Conservation (phyloP, 2,329 filamentous ascomycete species). For the Cladophialophora chaetospira region DNA sequence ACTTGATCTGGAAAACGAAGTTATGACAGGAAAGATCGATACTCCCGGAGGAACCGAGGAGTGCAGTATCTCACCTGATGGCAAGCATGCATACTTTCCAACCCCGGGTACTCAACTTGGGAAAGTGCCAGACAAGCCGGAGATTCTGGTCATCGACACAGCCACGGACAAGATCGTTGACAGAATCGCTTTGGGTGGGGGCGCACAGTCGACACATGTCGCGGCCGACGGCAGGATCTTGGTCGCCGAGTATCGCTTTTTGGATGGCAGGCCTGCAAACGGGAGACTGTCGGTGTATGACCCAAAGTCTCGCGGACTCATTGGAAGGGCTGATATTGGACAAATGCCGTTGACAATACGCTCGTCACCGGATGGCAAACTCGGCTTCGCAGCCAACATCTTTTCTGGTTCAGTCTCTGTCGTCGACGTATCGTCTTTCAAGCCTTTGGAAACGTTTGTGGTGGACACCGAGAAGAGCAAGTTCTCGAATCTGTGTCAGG, state of each 20-base stretch:
- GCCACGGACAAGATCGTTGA: not conserved
- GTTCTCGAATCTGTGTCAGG: not conserved
- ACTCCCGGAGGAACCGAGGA: not conserved
- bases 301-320: not conserved
- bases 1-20: not conserved
- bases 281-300: not conserved
- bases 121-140: not conserved
- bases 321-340: not conserved
- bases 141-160: slow-evolving; percentile 3
- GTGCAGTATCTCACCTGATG: slow-evolving; percentile 1
- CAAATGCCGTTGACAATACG: not conserved
- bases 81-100: not conserved
- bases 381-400: slow-evolving; percentile 3
- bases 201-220: not conserved
- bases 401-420: not conserved
- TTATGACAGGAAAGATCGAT: not conserved
- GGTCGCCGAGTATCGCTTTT: not conserved
- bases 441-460: not conserved
- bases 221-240: not conserved
- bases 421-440: not conserved
- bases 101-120: not conserved
- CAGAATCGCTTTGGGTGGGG: not conserved
- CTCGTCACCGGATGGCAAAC: not conserved
- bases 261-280: not conserved
- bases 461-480: slow-evolving; percentile 1